Evolutionary conservation across 176 grass and related monocot species (phyloP).

Genomic region (Musa beccarii): DNA sequence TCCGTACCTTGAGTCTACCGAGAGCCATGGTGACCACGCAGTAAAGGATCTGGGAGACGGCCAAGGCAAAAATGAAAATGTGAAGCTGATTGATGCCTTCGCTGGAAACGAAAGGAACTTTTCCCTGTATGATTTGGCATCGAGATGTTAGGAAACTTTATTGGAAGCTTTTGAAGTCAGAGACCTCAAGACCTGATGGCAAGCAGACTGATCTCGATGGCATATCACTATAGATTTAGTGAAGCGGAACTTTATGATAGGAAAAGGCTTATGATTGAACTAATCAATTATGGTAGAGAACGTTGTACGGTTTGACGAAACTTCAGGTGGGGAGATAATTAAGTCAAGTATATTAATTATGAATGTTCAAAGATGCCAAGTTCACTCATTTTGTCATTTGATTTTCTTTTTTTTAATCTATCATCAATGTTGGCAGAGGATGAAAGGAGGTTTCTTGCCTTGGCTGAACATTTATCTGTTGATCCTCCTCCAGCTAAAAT

Average conservation of each 20-base stretch:
- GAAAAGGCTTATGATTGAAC: too few relatives aligned
- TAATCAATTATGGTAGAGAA: too few relatives aligned
- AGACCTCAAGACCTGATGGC: too few relatives aligned
- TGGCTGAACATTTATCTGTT: background rate
- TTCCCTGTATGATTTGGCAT: background rate
- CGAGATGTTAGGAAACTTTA: background rate
- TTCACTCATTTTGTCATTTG: too few relatives aligned
- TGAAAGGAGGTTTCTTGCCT: background rate
- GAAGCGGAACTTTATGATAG: too few relatives aligned
- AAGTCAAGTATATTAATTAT: too few relatives aligned
- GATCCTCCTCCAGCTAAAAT: slow-evolving; percentile 1
- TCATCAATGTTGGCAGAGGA: background rate
- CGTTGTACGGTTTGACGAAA: too few relatives aligned
- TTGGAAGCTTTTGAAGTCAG: too few relatives aligned
- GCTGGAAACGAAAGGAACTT: slow-evolving; percentile 5
- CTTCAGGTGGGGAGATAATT: too few relatives aligned
- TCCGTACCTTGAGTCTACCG: slow-evolving; percentile 5
- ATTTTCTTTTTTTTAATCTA: too few relatives aligned
- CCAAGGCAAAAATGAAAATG: slow-evolving; percentile 15
- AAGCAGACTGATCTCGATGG: background rate
- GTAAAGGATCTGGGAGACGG: slow-evolving; percentile 14
- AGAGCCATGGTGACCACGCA: slow-evolving; percentile 7
- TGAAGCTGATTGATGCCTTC: slow-evolving; percentile 16
- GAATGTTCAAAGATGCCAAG: too few relatives aligned
- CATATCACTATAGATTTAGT: background rate